Conservation (phyloP, 2,329 filamentous ascomycete genomes). For the Ascomycota sp. region DNA sequence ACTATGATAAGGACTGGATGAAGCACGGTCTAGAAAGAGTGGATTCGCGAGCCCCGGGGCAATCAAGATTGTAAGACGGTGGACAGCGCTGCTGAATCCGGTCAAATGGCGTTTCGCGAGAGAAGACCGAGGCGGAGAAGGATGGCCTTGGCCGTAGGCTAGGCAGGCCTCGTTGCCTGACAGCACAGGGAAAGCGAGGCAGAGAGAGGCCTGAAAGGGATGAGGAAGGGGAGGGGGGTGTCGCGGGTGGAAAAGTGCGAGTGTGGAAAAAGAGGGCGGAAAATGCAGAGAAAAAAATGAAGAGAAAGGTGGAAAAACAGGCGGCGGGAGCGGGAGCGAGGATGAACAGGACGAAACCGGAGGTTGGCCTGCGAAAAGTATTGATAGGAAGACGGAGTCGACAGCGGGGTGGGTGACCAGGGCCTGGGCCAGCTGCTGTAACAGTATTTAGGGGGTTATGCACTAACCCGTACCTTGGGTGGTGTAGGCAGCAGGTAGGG, state of each 20-base stretch:
- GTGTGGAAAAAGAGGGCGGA: neutral
- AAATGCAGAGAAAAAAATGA: neutral
- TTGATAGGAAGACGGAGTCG: neutral
- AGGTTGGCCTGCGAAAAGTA: neutral
- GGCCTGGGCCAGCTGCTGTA: no score
- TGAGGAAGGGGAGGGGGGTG: no score
- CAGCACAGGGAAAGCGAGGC: slow-evolving; percentile 1
- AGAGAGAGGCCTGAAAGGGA: slow-evolving; percentile 1
- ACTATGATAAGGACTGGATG: slow-evolving; percentile 1
- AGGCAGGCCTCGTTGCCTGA: slow-evolving; percentile 1
- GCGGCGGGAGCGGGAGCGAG: neutral
- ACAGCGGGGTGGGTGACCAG: neutral
- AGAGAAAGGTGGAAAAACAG: no score
- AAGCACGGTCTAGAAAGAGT: slow-evolving; percentile 3
- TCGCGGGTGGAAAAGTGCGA: neutral
- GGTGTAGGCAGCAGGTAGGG: no score
- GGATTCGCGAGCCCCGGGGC: slow-evolving; percentile 5
- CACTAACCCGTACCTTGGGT: no score
- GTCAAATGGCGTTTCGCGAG: slow-evolving; percentile 5
- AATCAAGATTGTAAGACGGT: slow-evolving; percentile 2
- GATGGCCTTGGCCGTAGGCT: neutral
- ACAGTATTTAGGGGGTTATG: no score
- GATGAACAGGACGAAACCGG: slow-evolving; percentile 3
- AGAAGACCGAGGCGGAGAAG: slow-evolving; percentile 5
- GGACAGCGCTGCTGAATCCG: slow-evolving; percentile 36